Percentiles rank a stretch among this genome's conserved stretches.
These are phyloP conservation scores for Rhodomyrtus psidioides DNA, from an alignment of 441 rosid species.

Conservation along the genomic window DNA sequence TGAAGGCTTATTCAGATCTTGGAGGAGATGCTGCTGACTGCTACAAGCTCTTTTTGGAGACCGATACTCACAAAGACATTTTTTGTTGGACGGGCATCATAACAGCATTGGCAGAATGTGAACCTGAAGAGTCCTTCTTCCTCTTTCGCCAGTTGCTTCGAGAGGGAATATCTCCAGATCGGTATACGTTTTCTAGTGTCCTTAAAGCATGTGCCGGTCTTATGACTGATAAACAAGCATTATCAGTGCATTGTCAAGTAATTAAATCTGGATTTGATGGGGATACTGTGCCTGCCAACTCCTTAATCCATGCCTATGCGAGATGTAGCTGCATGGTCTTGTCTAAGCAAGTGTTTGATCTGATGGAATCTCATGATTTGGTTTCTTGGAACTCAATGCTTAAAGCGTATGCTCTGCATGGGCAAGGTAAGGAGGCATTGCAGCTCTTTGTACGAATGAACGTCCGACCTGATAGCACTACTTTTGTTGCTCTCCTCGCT, in stretches of 20 bases:
- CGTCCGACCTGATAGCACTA: constrained; percentile 49
- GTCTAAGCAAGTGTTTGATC: constrained; percentile 50
- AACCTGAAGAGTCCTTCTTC: constrained; percentile 55
- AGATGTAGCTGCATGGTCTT: constrained; percentile 52
- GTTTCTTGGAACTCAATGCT: constrained; percentile 80
- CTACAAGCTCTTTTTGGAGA: constrained; percentile 50
- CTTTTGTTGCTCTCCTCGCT: constrained; percentile 66
- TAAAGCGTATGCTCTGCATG: constrained; percentile 64
- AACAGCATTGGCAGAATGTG: constrained; percentile 49
- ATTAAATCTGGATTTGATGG: constrained; percentile 45
- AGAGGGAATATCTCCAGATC: constrained; percentile 45
- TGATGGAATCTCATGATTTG: constrained; percentile 38
- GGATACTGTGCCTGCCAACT: constrained; percentile 47
- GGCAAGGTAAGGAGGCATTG: constrained; percentile 54
- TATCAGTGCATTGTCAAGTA: constrained; percentile 46
- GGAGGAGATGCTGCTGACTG: constrained; percentile 43
- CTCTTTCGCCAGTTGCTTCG: constrained; percentile 38
- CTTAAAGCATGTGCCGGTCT: constrained; percentile 76
- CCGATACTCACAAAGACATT: constrained; percentile 28
- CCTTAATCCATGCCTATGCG: constrained; percentile 70
- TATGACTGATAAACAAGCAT: constrained; percentile 44
- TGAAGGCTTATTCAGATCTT: constrained; percentile 62
- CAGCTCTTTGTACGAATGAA: constrained; percentile 45
- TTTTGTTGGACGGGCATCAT: constrained; percentile 72
- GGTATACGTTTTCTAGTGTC: constrained; percentile 66